phyloP scores from a whole-genome alignment of 2,329 filamentous ascomycete species.

The Verruconis gallopava region DNA sequence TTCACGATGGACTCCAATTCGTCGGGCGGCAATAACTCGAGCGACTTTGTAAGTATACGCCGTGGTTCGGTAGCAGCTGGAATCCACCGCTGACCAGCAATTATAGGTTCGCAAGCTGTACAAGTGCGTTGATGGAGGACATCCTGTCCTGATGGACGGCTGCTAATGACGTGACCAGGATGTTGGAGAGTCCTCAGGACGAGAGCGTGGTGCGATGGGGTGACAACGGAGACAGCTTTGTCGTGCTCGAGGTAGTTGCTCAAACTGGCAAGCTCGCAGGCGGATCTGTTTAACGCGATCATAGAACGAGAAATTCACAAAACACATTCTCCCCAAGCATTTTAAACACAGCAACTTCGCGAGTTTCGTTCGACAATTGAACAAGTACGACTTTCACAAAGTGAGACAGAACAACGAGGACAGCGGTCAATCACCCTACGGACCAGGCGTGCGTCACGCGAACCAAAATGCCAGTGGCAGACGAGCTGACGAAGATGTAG shows the following conservation, averaged over 20 bases:
- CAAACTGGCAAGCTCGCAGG: no score
- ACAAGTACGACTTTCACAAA: constrained; percentile 99
- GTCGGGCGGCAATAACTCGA: constrained; percentile 59
- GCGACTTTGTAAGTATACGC: constrained; percentile 70
- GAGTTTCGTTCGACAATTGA: constrained; percentile 87
- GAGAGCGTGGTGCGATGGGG: constrained; percentile 91
- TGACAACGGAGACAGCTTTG: constrained; percentile 87
- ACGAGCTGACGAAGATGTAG: constrained; percentile 34
- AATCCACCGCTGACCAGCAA: constrained; percentile 14
- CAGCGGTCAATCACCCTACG: constrained; percentile 68
- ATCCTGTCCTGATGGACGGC: constrained; percentile 13
- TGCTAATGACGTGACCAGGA: constrained; percentile 44
- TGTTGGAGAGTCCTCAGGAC: constrained; percentile 92
- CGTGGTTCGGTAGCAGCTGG: not conserved
- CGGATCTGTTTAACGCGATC: constrained; percentile 1
- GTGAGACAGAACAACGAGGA: constrained; percentile 85
- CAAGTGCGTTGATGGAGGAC: constrained; percentile 51
- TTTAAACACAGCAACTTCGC: constrained; percentile 99
- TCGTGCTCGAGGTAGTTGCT: constrained; percentile 79
- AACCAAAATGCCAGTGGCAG: not conserved
- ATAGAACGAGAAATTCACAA: constrained; percentile 96
- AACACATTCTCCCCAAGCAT: constrained; percentile 90
- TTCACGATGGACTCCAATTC: constrained; percentile 9
- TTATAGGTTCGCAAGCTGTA: constrained; percentile 89
- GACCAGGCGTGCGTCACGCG: constrained; percentile 49